Percentiles rank a stretch among this genome's conserved stretches.
phyloP scores from a whole-genome alignment of 2,329 filamentous ascomycete genomes.

The Colletotrichum sp. region DNA sequence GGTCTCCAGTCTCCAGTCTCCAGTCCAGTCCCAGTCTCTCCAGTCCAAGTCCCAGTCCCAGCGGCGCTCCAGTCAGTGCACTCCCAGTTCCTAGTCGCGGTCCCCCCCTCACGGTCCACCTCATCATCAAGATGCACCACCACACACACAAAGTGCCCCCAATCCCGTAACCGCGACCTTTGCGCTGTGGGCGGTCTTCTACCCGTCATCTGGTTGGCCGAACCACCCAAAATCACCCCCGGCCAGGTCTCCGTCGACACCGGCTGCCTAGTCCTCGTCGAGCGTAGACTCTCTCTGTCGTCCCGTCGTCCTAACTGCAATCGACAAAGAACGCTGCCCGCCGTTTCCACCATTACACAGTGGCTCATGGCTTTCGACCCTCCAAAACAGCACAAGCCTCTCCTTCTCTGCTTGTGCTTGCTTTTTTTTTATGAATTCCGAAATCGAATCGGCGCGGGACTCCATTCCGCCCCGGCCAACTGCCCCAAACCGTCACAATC shows the following conservation, averaged over 20 bases:
- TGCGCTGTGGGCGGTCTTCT: constrained; percentile 1
- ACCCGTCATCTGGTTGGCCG: constrained; percentile 5
- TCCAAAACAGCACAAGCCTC: background rate
- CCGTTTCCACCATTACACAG: background rate
- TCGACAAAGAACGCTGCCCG: background rate
- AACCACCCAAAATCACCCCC: background rate
- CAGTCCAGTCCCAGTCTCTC: background rate
- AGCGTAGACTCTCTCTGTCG: background rate
- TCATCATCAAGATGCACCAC: background rate
- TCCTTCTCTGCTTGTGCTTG: background rate
- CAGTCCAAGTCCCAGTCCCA: background rate
- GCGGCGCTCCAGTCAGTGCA: background rate
- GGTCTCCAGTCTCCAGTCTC: background rate
- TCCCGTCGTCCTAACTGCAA: background rate
- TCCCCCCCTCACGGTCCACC: background rate
- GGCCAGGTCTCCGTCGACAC: background rate
- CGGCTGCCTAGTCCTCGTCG: background rate
- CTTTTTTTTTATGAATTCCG: background rate
- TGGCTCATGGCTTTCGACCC: background rate
- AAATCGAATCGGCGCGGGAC: background rate
- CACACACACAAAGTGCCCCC: background rate
- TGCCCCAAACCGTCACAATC: background rate
- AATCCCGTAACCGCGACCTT: background rate
- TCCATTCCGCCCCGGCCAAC: background rate
- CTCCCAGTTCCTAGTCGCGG: background rate